Conservation (phyloP, 148 eudicot genomes). For the Fallopia convolvulus region DNA sequence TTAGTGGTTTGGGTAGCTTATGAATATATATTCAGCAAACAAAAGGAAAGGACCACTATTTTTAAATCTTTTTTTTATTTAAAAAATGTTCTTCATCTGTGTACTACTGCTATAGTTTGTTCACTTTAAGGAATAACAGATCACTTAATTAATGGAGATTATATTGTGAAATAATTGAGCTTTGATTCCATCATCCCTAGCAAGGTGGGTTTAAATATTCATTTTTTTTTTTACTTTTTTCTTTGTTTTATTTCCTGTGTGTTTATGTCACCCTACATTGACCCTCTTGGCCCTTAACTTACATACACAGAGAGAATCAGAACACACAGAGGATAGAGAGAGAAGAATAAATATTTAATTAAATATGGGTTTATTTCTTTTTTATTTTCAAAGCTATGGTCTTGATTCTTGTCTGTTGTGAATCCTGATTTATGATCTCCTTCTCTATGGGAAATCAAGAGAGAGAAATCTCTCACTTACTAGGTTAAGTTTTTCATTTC, state of each 20-base stretch:
- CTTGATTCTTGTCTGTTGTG: not conserved
- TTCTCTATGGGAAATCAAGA: not conserved
- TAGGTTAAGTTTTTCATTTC: not conserved
- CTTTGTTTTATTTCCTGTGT: not conserved
- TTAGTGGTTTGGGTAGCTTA: not conserved
- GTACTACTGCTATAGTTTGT: not conserved
- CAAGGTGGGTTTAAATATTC: not conserved
- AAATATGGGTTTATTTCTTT: not conserved
- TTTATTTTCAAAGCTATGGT: not conserved
- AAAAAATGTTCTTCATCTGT: not conserved
- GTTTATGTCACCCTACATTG: not conserved
- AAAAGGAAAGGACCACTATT: not conserved
- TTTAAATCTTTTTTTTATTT: not conserved
- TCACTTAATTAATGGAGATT: not conserved
- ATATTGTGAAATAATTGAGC: not conserved
- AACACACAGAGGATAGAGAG: not conserved
- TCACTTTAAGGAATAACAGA: not conserved
- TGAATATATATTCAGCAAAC: not conserved
- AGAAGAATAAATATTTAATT: not conserved
- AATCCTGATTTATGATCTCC: not conserved
- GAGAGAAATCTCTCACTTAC: conserved; percentile 5
- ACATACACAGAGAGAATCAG: not conserved
- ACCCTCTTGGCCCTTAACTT: not conserved
- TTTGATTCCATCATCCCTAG: no score
- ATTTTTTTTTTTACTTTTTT: not conserved